A percentile compares a stretch with the other conserved stretches of the same genome.
phyloP scores from a whole-genome alignment of 306 rosid genomes.

The Dryas alaskensis region DNA sequence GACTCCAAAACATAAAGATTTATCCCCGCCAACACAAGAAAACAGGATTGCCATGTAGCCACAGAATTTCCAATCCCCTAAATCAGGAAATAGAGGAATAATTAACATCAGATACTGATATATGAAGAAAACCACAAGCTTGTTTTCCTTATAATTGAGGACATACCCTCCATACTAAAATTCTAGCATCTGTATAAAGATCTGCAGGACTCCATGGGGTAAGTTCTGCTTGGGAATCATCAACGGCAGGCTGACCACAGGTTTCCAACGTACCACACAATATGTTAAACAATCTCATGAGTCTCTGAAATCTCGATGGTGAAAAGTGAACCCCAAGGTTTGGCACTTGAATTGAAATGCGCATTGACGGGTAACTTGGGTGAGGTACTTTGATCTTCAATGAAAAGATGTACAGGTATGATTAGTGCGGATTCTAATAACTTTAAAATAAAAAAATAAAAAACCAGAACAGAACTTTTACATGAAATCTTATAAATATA shows the following conservation, averaged over 20 bases:
- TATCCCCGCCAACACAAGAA: conserved; percentile 70
- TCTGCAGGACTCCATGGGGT: conserved; percentile 69
- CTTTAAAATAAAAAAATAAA: neutral
- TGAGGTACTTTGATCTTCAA: conserved; percentile 87
- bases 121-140: conserved; percentile 7
- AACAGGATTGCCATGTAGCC: conserved; percentile 92
- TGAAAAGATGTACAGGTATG: conserved; percentile 17
- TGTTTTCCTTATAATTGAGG: conserved; percentile 13
- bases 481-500: conserved; percentile 1
- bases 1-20: conserved; percentile 75
- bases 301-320: conserved; percentile 66
- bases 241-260: conserved; percentile 49
- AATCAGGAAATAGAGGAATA: conserved; percentile 20
- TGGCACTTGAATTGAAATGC: conserved; percentile 88
- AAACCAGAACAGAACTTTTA: conserved; percentile 7
- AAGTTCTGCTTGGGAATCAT: conserved; percentile 48
- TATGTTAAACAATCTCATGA: conserved; percentile 67
- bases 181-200: conserved; percentile 72
- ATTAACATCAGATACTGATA: conserved; percentile 6
- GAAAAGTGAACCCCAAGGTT: conserved; percentile 93
- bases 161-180: conserved; percentile 86
- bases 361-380: conserved; percentile 87
- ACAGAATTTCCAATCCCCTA: conserved; percentile 97
- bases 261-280: conserved; percentile 58
- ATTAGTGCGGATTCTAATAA: conserved; percentile 19